A percentile compares a stretch with the other conserved stretches of the same genome.
phyloP scores from a whole-genome alignment of 2,329 filamentous ascomycete species.

The Rutstroemia sp. region DNA sequence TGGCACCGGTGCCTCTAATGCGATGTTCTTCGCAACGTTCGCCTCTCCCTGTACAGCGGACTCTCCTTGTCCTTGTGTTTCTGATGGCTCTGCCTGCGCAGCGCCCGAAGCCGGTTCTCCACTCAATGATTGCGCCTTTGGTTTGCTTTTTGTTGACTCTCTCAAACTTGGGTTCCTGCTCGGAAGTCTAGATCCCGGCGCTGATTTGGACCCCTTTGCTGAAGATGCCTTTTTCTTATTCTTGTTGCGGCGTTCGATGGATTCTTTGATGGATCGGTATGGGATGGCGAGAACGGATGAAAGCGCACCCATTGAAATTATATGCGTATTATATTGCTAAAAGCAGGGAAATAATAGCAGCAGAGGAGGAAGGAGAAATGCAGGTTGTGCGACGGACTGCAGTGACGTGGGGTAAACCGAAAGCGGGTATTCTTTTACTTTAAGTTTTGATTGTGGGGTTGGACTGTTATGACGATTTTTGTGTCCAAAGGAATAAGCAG shows the following conservation, averaged over 20 bases:
- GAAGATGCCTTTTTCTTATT: neutral
- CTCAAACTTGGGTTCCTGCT: neutral
- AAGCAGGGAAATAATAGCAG: neutral
- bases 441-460: neutral
- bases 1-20: neutral
- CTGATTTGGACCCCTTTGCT: neutral
- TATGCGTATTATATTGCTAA: neutral
- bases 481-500: no score
- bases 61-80: neutral
- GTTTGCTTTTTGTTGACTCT: neutral
- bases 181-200: neutral
- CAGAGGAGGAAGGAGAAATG: neutral
- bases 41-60: neutral
- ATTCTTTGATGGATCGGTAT: constrained; percentile 11
- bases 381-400: neutral
- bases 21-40: neutral
- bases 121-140: constrained; percentile 8
- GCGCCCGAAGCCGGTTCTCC: neutral
- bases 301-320: constrained; percentile 18
- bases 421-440: neutral
- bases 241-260: neutral
- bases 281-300: constrained; percentile 13
- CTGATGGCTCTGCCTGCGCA: neutral
- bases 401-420: constrained; percentile 7
- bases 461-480: no score